Evolutionary conservation across 2,329 filamentous ascomycete species (phyloP).

Genomic region (Fusarium floridanum): DNA sequence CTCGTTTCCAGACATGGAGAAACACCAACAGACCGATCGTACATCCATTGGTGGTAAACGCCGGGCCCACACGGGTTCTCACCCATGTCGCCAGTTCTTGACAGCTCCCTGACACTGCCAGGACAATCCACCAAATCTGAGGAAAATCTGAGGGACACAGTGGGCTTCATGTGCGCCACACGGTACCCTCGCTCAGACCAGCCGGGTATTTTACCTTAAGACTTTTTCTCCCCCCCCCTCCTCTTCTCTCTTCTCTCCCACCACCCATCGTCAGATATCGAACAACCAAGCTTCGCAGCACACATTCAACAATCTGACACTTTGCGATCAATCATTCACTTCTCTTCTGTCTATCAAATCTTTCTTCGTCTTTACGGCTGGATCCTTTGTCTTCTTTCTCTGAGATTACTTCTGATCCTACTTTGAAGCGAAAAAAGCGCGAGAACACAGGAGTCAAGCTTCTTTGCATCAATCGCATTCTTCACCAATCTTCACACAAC

Average conservation of each 20-base stretch:
- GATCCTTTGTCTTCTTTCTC: constrained; percentile 4
- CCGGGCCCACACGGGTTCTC: neutral
- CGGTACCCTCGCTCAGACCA: neutral
- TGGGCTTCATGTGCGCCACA: neutral
- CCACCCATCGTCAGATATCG: constrained; percentile 21
- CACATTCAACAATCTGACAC: constrained; percentile 19
- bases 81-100: neutral
- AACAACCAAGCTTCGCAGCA: constrained; percentile 4
- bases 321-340: neutral
- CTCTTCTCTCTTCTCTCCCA: neutral
- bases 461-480: neutral
- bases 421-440: neutral
- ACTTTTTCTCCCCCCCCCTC: neutral
- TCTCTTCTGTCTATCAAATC: constrained; percentile 6
- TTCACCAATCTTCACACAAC: neutral
- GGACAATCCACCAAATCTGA: neutral
- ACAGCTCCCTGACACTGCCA: constrained; percentile 14
- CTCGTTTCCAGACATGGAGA: neutral
- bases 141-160: neutral
- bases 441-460: neutral
- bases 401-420: neutral
- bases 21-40: neutral
- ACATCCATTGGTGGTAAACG: neutral
- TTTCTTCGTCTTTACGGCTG: neutral
- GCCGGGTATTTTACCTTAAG: neutral